Base-by-base conservation (phyloP, 495 filamentous ascomycete genomes). In the Aspergillus leporis region DNA sequence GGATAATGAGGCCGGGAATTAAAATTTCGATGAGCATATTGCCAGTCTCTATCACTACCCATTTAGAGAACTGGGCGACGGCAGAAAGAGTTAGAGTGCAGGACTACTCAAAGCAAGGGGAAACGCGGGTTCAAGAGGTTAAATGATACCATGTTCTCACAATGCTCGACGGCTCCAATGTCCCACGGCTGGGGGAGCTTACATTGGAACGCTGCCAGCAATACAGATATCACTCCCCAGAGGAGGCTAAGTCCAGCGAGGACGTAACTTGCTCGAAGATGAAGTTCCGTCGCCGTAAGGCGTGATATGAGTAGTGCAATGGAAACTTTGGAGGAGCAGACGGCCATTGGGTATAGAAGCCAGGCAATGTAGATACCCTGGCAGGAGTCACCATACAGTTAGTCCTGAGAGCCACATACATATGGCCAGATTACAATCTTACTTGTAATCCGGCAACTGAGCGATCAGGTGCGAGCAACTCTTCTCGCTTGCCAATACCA, bases 401-500 rank as follows among this genome's bases (percentile, higher is more conserved):
- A 30, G 18, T 6, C 30, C 30, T n/a, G 23, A 14, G 13, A 50
- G 30, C 14, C 3, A 25, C 46, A 12, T 14, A 5, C 8, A 23
- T 48, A 1, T 22, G 1, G 18, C 13, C 10, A 5, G 16, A n/a
- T 19, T 22, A 10, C 4, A 7, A 22, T n/a, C 13, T 2, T 32
- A 51, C 49, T 19, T 32, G 16, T 13, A 51, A 34, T 4, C 28
- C 49, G 7, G 32, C 3, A 8, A 18, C 49, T 5, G 22, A 22
- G 14, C 12, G 28, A 51, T 10, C 4, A 4, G 12, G 10, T 10
- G 10, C 34, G 16, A 51, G 19, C 19, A 51, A 51, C 2, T 5
- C 18, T 21, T 51, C 16, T 32, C 28, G 12, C 28, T 16, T 51
- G 49, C 49, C 49, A 34, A 51, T 34, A 8, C 49, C 49, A 51